Percentiles rank a stretch among this genome's conserved stretches.
phyloP scores from a whole-genome alignment of 208 protist genomes.

The Leishmania braziliensis region DNA sequence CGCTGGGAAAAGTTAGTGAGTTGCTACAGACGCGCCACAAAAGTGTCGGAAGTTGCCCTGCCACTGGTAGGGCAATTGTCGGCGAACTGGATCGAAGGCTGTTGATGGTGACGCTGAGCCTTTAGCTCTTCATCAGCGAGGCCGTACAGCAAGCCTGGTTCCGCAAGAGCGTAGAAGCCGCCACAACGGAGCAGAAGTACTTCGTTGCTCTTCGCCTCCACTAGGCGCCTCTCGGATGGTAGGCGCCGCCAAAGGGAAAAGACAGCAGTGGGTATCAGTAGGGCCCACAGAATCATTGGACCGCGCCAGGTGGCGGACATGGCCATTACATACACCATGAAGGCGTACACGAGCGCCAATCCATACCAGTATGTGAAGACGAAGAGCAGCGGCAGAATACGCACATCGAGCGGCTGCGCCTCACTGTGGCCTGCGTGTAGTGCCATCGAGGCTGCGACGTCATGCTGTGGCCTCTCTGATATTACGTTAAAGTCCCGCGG shows the following conservation, averaged over 20 bases:
- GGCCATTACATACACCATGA: slow-evolving; percentile 7
- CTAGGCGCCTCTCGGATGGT: slow-evolving; percentile 7
- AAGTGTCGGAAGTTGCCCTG: neutral
- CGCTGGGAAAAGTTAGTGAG: neutral
- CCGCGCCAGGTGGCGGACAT: slow-evolving; percentile 22
- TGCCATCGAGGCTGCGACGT: neutral
- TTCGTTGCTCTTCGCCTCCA: slow-evolving; percentile 6
- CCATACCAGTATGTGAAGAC: slow-evolving; percentile 26
- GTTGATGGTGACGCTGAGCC: neutral
- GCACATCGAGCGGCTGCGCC: slow-evolving; percentile 14
- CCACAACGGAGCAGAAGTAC: slow-evolving; percentile 18
- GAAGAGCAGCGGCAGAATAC: slow-evolving; percentile 15
- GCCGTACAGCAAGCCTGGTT: neutral
- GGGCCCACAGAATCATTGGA: slow-evolving; percentile 25
- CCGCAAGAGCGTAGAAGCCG: slow-evolving; percentile 16
- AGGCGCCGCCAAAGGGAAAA: slow-evolving; percentile 27
- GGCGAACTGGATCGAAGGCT: neutral
- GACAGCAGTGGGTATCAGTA: slow-evolving; percentile 16
- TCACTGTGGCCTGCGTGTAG: neutral
- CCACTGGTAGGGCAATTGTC: neutral
- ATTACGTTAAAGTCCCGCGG: neutral
- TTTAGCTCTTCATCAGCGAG: neutral
- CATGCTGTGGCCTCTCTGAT: neutral
- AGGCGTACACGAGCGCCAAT: slow-evolving; percentile 27
- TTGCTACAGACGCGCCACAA: neutral